Evolutionary conservation across 2,329 filamentous ascomycete genomes (phyloP), one percentile per base, ranked within the genome.

Genomic region (Curvularia sp.): DNA sequence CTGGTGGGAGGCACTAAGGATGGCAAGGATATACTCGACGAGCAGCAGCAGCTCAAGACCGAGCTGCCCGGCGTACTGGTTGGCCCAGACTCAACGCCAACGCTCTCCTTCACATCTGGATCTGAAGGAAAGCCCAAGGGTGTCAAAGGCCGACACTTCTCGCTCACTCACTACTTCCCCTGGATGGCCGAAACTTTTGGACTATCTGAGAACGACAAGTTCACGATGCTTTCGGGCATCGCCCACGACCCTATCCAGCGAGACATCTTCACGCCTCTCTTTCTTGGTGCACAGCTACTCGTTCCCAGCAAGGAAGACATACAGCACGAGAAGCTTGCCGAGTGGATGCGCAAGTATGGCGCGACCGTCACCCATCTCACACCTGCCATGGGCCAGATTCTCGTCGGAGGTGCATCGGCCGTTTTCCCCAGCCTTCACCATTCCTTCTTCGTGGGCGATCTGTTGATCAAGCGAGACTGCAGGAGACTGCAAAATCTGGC

Each of bases 311-410:
- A 86, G 57, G 93, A 97, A 62, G 88, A 93, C 67, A 98, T 98
- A 59, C 86, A 89, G 53, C 90, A 97, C 74, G 93, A 97, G 78
- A 88, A 84, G 68, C 82, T 97, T 13, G 89, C 89, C 4, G 92
- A 96, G 72, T 99, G 95, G 95, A 92, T 97, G 84, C 83, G 84
- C 52, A 86, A 89, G 52, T 86, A 90, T 71, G 80, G 84, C 55
- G 87, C 90, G 2, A 96, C 89, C 15, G 90, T 93, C 20, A 92
- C 90, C 12, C 95, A 98, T 77, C 80, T 98, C 39, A 99, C 95
- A 1, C 95, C 95, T 9, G 95, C 95, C 57, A 97, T 98, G 93
- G 93, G 93, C 55, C 92, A 97, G 69, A 95, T 98, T 61, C 81
- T 98, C 1, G 89, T 94, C n/a, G 93, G 93, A 43, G 92, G 91